Conservation (phyloP, 768 basidiomycete species). For the Piloderma croceum region DNA sequence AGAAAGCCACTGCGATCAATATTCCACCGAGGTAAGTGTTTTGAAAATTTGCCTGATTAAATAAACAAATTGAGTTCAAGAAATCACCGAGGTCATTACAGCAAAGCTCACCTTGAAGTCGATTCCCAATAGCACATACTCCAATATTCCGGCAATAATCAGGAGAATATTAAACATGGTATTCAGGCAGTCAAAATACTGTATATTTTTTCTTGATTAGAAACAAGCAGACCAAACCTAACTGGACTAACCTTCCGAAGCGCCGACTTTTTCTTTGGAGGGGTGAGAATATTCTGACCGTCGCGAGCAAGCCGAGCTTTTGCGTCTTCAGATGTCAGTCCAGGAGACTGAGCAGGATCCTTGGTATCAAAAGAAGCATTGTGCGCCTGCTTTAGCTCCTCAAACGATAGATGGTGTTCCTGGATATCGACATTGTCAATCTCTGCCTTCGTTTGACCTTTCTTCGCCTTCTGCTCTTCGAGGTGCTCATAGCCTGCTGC, state of each 20-base stretch:
- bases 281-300: conserved; percentile 60
- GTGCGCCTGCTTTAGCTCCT: conserved; percentile 35
- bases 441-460: conserved; percentile 20
- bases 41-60: conserved; percentile 46
- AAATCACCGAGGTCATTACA: no score
- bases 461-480: conserved; percentile 37
- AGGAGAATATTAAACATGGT: conserved; percentile 64
- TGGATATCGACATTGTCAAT: conserved; percentile 48
- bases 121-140: conserved; percentile 60
- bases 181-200: conserved; percentile 61
- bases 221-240: conserved; percentile 9
- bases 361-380: conserved; percentile 47
- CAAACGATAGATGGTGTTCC: conserved; percentile 47
- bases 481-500: conserved; percentile 67
- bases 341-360: conserved; percentile 45
- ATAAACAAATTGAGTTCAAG: no score
- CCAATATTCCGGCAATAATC: conserved; percentile 59
- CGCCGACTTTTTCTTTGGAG: conserved; percentile 62
- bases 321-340: conserved; percentile 50
- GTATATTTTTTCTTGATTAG: no score
- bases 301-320: conserved; percentile 47
- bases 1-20: conserved; percentile 59
- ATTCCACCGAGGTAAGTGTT: conserved; percentile 70
- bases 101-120: conserved; percentile 46
- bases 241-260: conserved; percentile 46